phyloP scores from a whole-genome alignment of 176 grass and related monocot genomes.

The Oryza glaberrima region DNA sequence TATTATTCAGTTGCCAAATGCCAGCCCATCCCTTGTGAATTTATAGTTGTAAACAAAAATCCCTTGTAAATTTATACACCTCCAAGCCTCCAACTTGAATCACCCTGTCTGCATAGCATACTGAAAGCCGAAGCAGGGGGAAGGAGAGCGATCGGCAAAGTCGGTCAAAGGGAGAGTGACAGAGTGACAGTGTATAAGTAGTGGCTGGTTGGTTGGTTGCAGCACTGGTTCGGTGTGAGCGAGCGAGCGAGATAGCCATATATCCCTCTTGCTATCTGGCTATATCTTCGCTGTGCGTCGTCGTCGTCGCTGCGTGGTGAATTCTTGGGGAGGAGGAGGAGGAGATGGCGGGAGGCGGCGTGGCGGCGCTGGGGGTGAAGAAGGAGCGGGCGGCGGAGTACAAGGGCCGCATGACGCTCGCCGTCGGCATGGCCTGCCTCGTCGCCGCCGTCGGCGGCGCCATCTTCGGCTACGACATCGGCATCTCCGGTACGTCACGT shows the following conservation, averaged over 20 bases:
- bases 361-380: slow-evolving; percentile 64
- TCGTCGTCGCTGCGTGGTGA: not conserved
- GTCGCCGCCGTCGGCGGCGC: slow-evolving; percentile 86
- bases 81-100: no score
- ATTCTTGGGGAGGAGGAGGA: not conserved
- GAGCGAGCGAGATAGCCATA: not conserved
- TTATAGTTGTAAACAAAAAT: not conserved
- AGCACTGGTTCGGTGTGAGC: slow-evolving; percentile 38
- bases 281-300: not conserved
- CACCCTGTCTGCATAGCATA: no score
- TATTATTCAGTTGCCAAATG: not conserved
- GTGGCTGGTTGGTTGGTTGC: slow-evolving; percentile 25
- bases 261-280: no score
- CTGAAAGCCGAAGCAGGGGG: no score
- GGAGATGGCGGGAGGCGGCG: slow-evolving; percentile 64
- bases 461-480: slow-evolving; percentile 95
- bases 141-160: not conserved
- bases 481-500: slow-evolving; percentile 70
- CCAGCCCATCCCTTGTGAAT: not conserved
- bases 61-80: not conserved
- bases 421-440: slow-evolving; percentile 78
- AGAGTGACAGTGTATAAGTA: not conserved
- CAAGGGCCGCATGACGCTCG: slow-evolving; percentile 79
- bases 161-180: not conserved
- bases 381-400: slow-evolving; percentile 86